phyloP scores from a whole-genome alignment of 2,329 filamentous ascomycete species.

The Bipolaris sorokiniana region DNA sequence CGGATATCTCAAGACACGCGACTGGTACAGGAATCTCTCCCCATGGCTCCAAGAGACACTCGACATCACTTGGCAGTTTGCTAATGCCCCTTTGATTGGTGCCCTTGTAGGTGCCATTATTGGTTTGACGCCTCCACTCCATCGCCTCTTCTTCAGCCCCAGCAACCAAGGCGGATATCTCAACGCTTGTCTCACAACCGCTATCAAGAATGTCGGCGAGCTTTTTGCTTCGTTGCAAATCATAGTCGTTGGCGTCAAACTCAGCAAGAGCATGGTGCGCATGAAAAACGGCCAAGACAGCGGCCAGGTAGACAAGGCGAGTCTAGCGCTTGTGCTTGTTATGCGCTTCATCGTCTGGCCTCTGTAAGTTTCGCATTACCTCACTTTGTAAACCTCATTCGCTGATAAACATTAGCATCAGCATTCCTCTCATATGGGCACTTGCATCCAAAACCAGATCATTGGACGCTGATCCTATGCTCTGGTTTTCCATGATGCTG shows the following conservation, averaged over 20 bases:
- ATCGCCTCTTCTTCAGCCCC: slow-evolving; percentile 66
- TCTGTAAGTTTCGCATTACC: slow-evolving; percentile 18
- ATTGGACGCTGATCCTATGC: slow-evolving; percentile 64
- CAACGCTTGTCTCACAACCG: slow-evolving; percentile 69
- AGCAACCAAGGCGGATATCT: slow-evolving; percentile 66
- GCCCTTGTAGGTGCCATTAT: slow-evolving; percentile 64
- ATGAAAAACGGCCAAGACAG: slow-evolving; percentile 54
- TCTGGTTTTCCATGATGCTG: slow-evolving; percentile 70
- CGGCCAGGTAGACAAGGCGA: slow-evolving; percentile 56
- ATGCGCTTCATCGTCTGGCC: slow-evolving; percentile 69
- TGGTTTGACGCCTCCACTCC: slow-evolving; percentile 65
- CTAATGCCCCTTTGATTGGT: slow-evolving; percentile 68
- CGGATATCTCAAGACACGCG: slow-evolving; percentile 43
- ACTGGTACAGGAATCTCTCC: slow-evolving; percentile 47
- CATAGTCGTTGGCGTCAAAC: slow-evolving; percentile 70
- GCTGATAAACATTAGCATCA: slow-evolving; percentile 41
- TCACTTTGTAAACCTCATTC: neutral
- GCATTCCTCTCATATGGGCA: slow-evolving; percentile 61
- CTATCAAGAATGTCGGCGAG: slow-evolving; percentile 66
- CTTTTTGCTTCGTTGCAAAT: slow-evolving; percentile 71
- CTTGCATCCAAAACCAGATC: slow-evolving; percentile 61
- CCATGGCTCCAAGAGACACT: slow-evolving; percentile 50
- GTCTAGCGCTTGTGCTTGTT: slow-evolving; percentile 59
- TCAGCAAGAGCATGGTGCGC: slow-evolving; percentile 60
- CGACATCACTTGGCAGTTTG: slow-evolving; percentile 57